Evolutionary conservation across 352 stramenopile species (phyloP), one percentile per base, ranked within the genome.

Genomic region (Phytophthora quininea): DNA sequence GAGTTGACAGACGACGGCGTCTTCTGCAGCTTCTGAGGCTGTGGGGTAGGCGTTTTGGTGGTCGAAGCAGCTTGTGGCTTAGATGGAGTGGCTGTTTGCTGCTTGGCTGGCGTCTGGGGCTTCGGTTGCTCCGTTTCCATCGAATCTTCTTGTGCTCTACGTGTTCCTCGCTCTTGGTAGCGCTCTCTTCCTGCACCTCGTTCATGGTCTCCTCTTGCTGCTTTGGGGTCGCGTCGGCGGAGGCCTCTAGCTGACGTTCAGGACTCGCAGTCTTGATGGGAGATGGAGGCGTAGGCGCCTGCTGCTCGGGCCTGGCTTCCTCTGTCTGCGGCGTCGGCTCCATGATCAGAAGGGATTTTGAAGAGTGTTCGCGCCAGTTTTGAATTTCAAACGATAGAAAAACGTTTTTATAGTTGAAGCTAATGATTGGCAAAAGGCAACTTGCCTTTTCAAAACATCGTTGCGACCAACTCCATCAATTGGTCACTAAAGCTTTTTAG

Each of bases 401-500:
- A 24, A 24, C 19, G 0, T 24, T 24, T 24, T 24, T 24, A 24
- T 0, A 29, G 33, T 64, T 64, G 47, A 42, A 49, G 49, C 19
- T 45, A 56, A 32, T 32, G 32, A 40, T 69, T 15, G 33, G 60
- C 57, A 46, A 71, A 58, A 67, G 61, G 64, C 62, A 24, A 24
- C 19, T 24, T 24, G 19, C 19, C 19, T 24, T 24, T 24, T 35
- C 15, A 66, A 24, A 69, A 10, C 30, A 85, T 50, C 11, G 54
- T 51, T n/a, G 65, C 46, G 7, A 87, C 64, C 3, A 78, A 61
- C 31, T 33, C 46, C n/a, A 74, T 64, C 47, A 88, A 58, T n/a
- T 76, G 77, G 46, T 86, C 73, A 10, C 67, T 69, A 59, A 90
- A 90, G 5, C 73, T 75, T 51, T 86, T 69, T 19, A 90, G 66